Evolutionary conservation across 2,329 filamentous ascomycete species (phyloP).

Genomic region (Arthrinium phaeospermum): DNA sequence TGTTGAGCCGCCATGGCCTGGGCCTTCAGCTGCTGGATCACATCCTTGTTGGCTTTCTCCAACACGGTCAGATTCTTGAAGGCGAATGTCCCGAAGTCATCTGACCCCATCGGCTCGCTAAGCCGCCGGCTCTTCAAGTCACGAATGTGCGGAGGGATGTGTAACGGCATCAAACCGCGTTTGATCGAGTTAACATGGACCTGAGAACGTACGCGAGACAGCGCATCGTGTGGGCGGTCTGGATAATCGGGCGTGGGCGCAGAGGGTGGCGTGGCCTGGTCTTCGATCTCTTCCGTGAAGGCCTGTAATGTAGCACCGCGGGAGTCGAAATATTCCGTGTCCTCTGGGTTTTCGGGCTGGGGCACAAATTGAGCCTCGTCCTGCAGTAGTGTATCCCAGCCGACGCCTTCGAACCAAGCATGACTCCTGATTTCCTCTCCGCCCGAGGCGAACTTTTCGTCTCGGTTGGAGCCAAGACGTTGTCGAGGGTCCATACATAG

Average conservation of each 20-base stretch:
- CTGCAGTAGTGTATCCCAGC: conserved; percentile 90
- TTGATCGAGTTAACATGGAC: conserved; percentile 77
- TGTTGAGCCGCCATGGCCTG: conserved; percentile 79
- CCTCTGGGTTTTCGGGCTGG: conserved; percentile 89
- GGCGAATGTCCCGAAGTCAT: conserved; percentile 95
- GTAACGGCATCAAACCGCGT: conserved; percentile 89
- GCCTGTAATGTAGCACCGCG: conserved; percentile 90
- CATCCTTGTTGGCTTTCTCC: conserved; percentile 98
- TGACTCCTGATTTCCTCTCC: conserved; percentile 91
- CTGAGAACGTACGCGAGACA: conserved; percentile 87
- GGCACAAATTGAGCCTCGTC: conserved; percentile 97
- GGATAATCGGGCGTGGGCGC: conserved; percentile 77
- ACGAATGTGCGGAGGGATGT: conserved; percentile 94
- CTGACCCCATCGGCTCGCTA: conserved; percentile 85
- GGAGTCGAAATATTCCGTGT: conserved; percentile 96
- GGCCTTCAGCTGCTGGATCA: conserved; percentile 92
- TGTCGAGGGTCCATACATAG: conserved; percentile 84
- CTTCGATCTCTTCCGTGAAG: conserved; percentile 93
- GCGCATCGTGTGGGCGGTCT: conserved; percentile 91
- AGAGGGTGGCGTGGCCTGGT: conserved; percentile 78
- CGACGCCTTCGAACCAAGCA: conserved; percentile 84
- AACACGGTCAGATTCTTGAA: conserved; percentile 98
- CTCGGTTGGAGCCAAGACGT: conserved; percentile 83
- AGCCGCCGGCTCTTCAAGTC: conserved; percentile 86
- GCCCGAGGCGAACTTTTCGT: conserved; percentile 81